phyloP scores from a whole-genome alignment of 1,139 yeast genomes.

The Candida sp. region DNA sequence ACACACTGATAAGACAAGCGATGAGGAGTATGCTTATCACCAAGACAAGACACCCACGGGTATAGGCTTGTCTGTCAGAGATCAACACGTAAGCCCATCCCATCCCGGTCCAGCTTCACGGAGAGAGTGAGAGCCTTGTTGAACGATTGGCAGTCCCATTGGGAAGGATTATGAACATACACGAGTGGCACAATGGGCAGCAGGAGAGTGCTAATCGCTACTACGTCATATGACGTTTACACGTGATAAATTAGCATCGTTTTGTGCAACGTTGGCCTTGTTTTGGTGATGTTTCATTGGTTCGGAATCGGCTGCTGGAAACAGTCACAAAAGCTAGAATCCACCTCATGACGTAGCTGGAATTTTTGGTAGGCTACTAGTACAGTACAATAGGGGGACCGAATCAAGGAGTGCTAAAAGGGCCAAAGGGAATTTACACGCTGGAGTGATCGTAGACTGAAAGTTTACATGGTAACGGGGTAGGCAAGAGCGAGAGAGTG shows the following conservation, averaged over 20 bases:
- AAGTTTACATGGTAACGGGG: neutral
- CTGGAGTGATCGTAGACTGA: neutral
- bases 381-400: neutral
- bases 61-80: too few relatives aligned
- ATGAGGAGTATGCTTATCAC: too few relatives aligned
- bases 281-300: neutral
- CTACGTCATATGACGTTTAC: slow-evolving; percentile 1
- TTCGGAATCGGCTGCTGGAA: neutral
- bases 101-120: too few relatives aligned
- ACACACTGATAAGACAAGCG: too few relatives aligned
- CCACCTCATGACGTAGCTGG: slow-evolving; percentile 1
- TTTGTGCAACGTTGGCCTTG: neutral
- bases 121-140: too few relatives aligned
- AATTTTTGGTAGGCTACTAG: neutral
- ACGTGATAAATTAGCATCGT: neutral
- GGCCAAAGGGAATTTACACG: neutral
- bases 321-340: neutral
- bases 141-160: too few relatives aligned
- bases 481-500: neutral
- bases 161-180: neutral
- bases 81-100: too few relatives aligned
- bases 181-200: too few relatives aligned
- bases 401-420: neutral
- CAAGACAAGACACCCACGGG: too few relatives aligned
- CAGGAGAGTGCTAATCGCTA: too few relatives aligned